These are phyloP conservation scores for Fagus crenata DNA, from an alignment of 306 rosid genomes.

Conservation along the genomic window DNA sequence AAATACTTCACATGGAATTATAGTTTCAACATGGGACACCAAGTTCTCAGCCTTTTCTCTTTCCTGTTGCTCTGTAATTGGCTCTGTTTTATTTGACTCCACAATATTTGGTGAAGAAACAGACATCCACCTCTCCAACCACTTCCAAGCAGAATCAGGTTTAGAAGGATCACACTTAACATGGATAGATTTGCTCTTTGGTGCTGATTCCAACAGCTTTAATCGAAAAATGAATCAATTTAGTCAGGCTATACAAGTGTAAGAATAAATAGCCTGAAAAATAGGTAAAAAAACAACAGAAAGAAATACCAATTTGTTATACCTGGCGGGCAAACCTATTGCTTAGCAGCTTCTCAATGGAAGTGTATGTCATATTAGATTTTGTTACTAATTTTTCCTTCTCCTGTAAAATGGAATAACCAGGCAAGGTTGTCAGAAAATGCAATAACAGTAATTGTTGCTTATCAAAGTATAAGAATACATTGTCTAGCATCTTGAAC, in stretches of 20 bases:
- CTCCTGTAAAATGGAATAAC: conserved; percentile 49
- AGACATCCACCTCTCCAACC: conserved; percentile 98
- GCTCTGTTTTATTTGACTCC: conserved; percentile 34
- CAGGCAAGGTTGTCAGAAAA: not conserved
- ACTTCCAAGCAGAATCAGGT: conserved; percentile 85
- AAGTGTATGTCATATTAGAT: conserved; percentile 40
- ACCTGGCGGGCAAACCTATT: conserved; percentile 86
- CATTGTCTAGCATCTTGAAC: not conserved
- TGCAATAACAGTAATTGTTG: not conserved
- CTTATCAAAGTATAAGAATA: not conserved
- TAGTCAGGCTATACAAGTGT: conserved; percentile 15
- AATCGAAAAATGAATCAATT: conserved; percentile 10
- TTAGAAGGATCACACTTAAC: conserved; percentile 82
- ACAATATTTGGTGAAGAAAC: conserved; percentile 47
- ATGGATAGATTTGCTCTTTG: conserved; percentile 61
- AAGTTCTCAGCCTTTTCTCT: conserved; percentile 32
- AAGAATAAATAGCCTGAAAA: conserved; percentile 9
- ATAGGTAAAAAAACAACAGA: conserved; percentile 11
- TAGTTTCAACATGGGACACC: conserved; percentile 37
- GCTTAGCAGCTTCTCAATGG: conserved; percentile 73
- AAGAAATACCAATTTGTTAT: conserved; percentile 24
- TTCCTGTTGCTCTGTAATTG: conserved; percentile 41
- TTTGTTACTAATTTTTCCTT: conserved; percentile 36
- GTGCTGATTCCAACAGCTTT: conserved; percentile 78
- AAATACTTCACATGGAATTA: conserved; percentile 38